Evolutionary conservation across 441 rosid species (phyloP).

Genomic region (Hura crepitans): DNA sequence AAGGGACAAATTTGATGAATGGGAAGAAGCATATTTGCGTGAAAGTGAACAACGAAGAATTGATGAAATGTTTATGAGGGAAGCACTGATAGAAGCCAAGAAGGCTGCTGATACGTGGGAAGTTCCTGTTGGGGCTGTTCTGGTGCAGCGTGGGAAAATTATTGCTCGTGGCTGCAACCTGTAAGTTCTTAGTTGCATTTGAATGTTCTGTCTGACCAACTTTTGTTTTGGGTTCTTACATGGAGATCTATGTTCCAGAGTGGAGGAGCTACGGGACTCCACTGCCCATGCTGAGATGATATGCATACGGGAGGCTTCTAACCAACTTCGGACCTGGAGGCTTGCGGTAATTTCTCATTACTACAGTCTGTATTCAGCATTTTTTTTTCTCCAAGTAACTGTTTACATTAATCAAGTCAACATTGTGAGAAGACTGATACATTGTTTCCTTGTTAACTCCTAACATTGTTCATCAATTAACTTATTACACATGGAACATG

Average conservation of each 20-base stretch:
- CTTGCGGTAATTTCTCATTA: slow-evolving; percentile 54
- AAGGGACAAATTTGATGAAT: slow-evolving; percentile 81
- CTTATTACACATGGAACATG: neutral
- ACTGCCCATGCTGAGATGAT: slow-evolving; percentile 98
- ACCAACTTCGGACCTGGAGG: slow-evolving; percentile 70
- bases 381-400: neutral
- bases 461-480: neutral
- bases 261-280: slow-evolving; percentile 90
- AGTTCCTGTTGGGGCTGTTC: slow-evolving; percentile 95
- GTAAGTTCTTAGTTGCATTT: slow-evolving; percentile 45
- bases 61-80: slow-evolving; percentile 94
- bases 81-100: slow-evolving; percentile 86
- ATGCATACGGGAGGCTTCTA: slow-evolving; percentile 89
- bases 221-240: slow-evolving; percentile 19
- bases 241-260: slow-evolving; percentile 49
- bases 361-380: neutral
- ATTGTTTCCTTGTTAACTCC: neutral
- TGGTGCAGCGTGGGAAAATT: slow-evolving; percentile 84
- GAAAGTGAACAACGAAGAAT: slow-evolving; percentile 64
- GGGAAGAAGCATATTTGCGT: slow-evolving; percentile 86
- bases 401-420: neutral
- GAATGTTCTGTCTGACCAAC: slow-evolving; percentile 16
- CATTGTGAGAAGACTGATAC: neutral
- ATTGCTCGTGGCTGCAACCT: slow-evolving; percentile 90
- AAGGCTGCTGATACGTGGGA: slow-evolving; percentile 98